Evolutionary conservation across 805 yeast species (phyloP).

Genomic region (Kluyveromyces dobzhanskii): DNA sequence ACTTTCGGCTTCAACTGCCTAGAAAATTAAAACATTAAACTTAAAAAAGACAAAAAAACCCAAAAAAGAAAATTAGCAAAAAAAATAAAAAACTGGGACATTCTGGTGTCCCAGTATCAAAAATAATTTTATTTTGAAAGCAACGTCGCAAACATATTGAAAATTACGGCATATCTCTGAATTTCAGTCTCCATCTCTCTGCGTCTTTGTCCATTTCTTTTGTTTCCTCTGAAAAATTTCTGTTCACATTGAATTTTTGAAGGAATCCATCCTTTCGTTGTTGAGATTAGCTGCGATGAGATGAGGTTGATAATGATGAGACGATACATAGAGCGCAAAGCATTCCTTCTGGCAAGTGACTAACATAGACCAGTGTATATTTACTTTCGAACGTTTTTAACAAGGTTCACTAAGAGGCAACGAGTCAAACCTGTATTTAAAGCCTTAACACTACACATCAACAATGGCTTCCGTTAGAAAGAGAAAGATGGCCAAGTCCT

Average conservation of each 20-base stretch:
- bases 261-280: neutral
- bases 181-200: too few relatives aligned
- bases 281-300: constrained; percentile 5
- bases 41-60: neutral
- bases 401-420: too few relatives aligned
- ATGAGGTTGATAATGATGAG: neutral
- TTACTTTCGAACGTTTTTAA: too few relatives aligned
- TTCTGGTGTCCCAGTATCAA: neutral
- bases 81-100: neutral
- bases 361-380: too few relatives aligned
- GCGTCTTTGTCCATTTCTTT: neutral
- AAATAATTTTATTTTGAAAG: neutral
- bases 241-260: neutral
- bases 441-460: neutral
- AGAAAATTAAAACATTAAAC: neutral
- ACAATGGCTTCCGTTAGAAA: constrained; percentile 68
- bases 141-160: neutral
- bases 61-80: neutral
- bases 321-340: too few relatives aligned
- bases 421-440: too few relatives aligned
- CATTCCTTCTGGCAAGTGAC: too few relatives aligned
- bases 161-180: too few relatives aligned
- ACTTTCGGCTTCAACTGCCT: neutral
- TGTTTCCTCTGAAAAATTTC: constrained; percentile 4
- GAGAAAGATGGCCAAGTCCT: constrained; percentile 73